Evolutionary conservation across 2,329 filamentous ascomycete genomes (phyloP), one percentile per base, ranked within the genome.

Genomic region (Fusarium succisae): DNA sequence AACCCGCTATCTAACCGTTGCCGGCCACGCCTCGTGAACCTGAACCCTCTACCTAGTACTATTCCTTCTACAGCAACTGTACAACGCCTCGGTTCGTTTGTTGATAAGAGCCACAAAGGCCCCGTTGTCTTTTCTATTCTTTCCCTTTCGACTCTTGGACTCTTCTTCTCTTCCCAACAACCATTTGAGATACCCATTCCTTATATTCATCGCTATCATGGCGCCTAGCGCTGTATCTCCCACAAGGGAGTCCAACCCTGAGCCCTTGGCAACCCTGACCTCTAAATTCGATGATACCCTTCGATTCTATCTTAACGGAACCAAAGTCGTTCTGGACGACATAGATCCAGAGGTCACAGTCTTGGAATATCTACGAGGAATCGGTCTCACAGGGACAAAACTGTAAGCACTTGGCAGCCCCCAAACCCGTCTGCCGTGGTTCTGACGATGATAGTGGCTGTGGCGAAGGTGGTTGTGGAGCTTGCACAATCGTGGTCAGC

Each of bases 381-480:
- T 98, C 80, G 96, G 96, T 1, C 86, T 98, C 77, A 98, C 96
- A 9, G 96, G 96, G 20, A 98, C 96, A 18, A 99, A 99, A 83
- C 88, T 98, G 83, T 91, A 84, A 69, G 72, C 38, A 37, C 38
- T 50, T 47, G 28, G 41, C 79, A 24, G 13, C 13, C 45, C 30
- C 35, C 11, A 47, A 32, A 22, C 8, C 12, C 28, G n/a, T 39
- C 35, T 22, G 8, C n/a, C 18, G 54, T 39, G 12, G 32, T 61
- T 48, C 72, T 74, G 47, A 70, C 58, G 28, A 47, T 28, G 65
- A 28, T 71, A 91, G 89, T 20, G 96, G 96, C 54, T 99, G 96
- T 84, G 94, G 94, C 56, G 96, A 99, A 85, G 96, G 96, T 72
- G 96, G 96, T 5, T 99, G 96, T 80, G 96, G 96, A 78, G 96